Evolutionary conservation across 805 yeast species (phyloP), one percentile per base, ranked within the genome.

Genomic region (Metahyphopichia silvanorum): DNA sequence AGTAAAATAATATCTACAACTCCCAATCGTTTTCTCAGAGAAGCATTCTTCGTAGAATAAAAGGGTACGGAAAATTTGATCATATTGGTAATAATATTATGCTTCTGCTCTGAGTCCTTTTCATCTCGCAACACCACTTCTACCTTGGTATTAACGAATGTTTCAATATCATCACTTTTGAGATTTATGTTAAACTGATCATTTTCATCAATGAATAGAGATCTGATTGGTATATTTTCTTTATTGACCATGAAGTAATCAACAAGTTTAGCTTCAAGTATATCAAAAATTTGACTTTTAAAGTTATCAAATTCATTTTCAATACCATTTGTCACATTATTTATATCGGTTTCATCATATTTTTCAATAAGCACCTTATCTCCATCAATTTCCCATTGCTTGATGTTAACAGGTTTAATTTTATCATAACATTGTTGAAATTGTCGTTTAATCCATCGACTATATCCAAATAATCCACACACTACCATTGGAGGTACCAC

Each of bases 251-350:
- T 50, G 13, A 62, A 43, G 37, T 49, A 46, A 29, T 63, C 61
- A 4, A 56, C 43, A 16, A 65, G 48, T 21, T 51, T 38, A 14
- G 35, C 29, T 23, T 56, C 64, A 3, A 53, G 42, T 5, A 50
- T 20, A 6, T 55, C 50, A 3, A 55, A 26, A 3, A 64, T 40
- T 34, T 65, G 61, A 6, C 33, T 24, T 25, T 46, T 55, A 38
- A 65, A 58, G 31, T 53, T 49, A 34, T 63, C 70, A 40, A 46
- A 65, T 42, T 61, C 62, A 35, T 49, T 60, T 9, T 66, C 70
- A 15, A 65, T 45, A 4, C 70, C 70, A 12, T 45, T 34, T 11
- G 56, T 15, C 10, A 62, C 66, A 34, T 57, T 55, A 15, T 43
- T 39, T 2, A 60, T 28, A 19, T 45, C 49, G 14, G 54, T 39